These are phyloP conservation scores for Linum tenue DNA, from an alignment of 345 rosid genomes.

Conservation along the genomic window DNA sequence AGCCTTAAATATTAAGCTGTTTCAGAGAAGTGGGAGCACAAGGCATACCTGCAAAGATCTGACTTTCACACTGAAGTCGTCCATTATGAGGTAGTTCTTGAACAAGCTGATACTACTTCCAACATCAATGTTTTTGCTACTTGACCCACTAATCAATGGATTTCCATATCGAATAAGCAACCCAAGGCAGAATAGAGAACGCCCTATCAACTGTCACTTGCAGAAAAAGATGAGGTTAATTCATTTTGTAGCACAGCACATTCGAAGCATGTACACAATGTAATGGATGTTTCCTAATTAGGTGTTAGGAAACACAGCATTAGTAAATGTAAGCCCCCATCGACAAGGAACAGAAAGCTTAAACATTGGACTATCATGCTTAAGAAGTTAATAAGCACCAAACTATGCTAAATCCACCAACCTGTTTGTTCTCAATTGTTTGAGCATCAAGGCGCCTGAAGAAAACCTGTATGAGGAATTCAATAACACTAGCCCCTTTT, in stretches of 20 bases:
- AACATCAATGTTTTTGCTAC: slow-evolving; percentile 43
- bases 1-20: slow-evolving; percentile 3
- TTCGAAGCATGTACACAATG: background rate
- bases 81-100: slow-evolving; percentile 60
- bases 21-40: slow-evolving; percentile 5
- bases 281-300: background rate
- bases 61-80: slow-evolving; percentile 73
- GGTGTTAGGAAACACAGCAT: background rate
- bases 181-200: slow-evolving; percentile 94
- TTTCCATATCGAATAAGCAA: slow-evolving; percentile 92
- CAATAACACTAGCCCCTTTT: slow-evolving; percentile 57
- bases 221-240: background rate
- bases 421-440: slow-evolving; percentile 75
- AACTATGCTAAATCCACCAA: slow-evolving; percentile 26
- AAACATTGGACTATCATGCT: background rate
- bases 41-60: slow-evolving; percentile 83
- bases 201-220: slow-evolving; percentile 57
- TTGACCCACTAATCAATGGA: slow-evolving; percentile 46
- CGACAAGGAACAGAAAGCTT: background rate
- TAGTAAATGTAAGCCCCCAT: background rate
- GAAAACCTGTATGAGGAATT: slow-evolving; percentile 82
- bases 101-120: slow-evolving; percentile 57
- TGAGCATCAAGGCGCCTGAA: slow-evolving; percentile 73
- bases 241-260: background rate
- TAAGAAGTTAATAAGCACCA: background rate